Percentiles rank a stretch among this genome's conserved stretches.
Conservation (phyloP, 768 basidiomycete genomes). For the Kwoniella heveanensis region DNA sequence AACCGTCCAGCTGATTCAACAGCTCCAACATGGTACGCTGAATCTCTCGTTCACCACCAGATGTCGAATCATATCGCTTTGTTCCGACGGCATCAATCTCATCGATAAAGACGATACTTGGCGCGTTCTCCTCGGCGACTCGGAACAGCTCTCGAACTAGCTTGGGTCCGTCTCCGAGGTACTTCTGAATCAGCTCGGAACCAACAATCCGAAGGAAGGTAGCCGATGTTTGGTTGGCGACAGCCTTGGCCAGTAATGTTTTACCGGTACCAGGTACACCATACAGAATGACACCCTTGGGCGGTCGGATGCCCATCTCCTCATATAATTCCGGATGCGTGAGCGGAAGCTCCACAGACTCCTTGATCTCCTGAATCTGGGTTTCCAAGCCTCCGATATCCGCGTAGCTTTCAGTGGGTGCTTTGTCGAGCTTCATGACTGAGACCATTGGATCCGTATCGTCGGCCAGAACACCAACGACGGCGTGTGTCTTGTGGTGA, state of each 20-base stretch:
- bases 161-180: constrained; percentile 97
- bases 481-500: constrained; percentile 92
- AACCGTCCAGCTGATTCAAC: constrained; percentile 98
- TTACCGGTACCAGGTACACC: constrained; percentile 99
- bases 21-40: constrained; percentile 99
- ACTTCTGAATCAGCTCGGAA: constrained; percentile 98
- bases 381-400: constrained; percentile 95
- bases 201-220: constrained; percentile 97
- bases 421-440: constrained; percentile 99
- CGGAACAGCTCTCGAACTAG: constrained; percentile 96
- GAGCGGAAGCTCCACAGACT: constrained; percentile 95
- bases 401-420: constrained; percentile 96
- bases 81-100: constrained; percentile 99
- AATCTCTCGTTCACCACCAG: constrained; percentile 97
- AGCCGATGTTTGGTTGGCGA: constrained; percentile 96
- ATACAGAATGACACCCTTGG: constrained; percentile 98
- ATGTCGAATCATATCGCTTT: constrained; percentile 99
- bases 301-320: constrained; percentile 99
- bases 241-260: constrained; percentile 94
- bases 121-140: constrained; percentile 95
- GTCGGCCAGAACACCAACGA: constrained; percentile 93
- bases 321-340: constrained; percentile 98
- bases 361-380: constrained; percentile 99
- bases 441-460: constrained; percentile 94
- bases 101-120: constrained; percentile 98